These are phyloP conservation scores for Candida ponderosae DNA, from an alignment of 805 yeast genomes.

Conservation along the genomic window DNA sequence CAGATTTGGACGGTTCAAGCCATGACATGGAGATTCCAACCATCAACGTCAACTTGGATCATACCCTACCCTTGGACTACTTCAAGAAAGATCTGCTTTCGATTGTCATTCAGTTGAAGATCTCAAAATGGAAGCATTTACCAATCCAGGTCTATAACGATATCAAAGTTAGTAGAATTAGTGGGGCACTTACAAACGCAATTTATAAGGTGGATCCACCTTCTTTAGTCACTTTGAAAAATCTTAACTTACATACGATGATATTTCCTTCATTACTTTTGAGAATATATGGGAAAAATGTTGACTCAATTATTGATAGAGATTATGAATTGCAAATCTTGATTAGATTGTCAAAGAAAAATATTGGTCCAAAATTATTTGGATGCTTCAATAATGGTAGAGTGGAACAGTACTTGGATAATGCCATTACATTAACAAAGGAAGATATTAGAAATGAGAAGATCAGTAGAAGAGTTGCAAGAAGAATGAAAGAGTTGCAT, in stretches of 20 bases:
- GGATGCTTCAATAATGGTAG: conserved; percentile 93
- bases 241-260: conserved; percentile 23
- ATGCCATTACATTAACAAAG: conserved; percentile 70
- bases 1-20: background rate
- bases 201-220: conserved; percentile 72
- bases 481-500: conserved; percentile 95
- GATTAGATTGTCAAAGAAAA: conserved; percentile 62
- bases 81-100: conserved; percentile 74
- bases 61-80: conserved; percentile 73
- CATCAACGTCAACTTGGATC: conserved; percentile 58
- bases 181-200: conserved; percentile 92
- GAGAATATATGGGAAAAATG: conserved; percentile 85
- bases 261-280: conserved; percentile 58
- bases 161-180: conserved; percentile 56
- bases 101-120: conserved; percentile 51
- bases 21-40: conserved; percentile 31
- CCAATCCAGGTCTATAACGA: conserved; percentile 27
- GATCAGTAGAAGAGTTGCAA: conserved; percentile 76
- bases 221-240: conserved; percentile 23
- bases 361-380: conserved; percentile 81
- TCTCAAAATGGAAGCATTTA: conserved; percentile 70
- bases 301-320: conserved; percentile 79
- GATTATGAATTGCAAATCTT: conserved; percentile 69
- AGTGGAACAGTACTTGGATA: conserved; percentile 84
- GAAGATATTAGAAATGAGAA: conserved; percentile 68